A percentile compares a stretch with the other conserved stretches of the same genome.
Evolutionary conservation across 2,329 filamentous ascomycete genomes (phyloP).

Genomic region (Nigrospora sphaerica): DNA sequence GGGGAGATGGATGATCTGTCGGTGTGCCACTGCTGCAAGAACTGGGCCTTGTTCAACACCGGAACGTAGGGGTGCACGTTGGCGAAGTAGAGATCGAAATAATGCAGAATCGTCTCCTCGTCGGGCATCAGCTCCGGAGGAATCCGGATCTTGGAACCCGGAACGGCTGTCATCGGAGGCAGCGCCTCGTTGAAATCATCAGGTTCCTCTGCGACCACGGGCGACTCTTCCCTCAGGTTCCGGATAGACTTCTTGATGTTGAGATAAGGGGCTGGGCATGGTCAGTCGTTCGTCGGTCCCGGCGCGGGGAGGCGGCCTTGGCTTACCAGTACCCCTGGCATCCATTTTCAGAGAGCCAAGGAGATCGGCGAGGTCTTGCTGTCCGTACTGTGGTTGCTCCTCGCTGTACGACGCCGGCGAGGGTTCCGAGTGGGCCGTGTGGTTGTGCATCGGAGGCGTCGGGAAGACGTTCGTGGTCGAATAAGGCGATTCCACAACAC

Average conservation of each 20-base stretch:
- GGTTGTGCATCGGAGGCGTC: conserved; percentile 42
- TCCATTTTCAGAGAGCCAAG: conserved; percentile 84
- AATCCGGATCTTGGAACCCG: conserved; percentile 76
- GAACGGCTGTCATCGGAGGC: conserved; percentile 59
- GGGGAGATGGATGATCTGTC: conserved; percentile 82
- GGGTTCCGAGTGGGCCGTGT: conserved; percentile 27
- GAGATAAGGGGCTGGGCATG: conserved; percentile 70
- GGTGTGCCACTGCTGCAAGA: conserved; percentile 86
- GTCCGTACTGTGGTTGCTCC: conserved; percentile 54
- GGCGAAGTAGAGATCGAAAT: conserved; percentile 85
- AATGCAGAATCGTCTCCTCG: conserved; percentile 72
- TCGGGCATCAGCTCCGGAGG: conserved; percentile 89
- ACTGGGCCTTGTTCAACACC: conserved; percentile 72
- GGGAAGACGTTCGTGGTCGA: conserved; percentile 42
- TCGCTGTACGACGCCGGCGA: conserved; percentile 48
- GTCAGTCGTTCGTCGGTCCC: background rate
- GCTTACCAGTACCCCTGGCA: conserved; percentile 74
- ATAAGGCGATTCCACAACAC: conserved; percentile 46
- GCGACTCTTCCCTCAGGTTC: conserved; percentile 47
- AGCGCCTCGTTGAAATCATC: conserved; percentile 68
- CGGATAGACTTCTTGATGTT: conserved; percentile 45
- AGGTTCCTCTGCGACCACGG: conserved; percentile 55
- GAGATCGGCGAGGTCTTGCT: conserved; percentile 69
- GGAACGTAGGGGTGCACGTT: conserved; percentile 92
- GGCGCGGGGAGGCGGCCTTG: background rate